Conservation (phyloP, 495 filamentous ascomycete species). For the Polyplosphaeria fusca region DNA sequence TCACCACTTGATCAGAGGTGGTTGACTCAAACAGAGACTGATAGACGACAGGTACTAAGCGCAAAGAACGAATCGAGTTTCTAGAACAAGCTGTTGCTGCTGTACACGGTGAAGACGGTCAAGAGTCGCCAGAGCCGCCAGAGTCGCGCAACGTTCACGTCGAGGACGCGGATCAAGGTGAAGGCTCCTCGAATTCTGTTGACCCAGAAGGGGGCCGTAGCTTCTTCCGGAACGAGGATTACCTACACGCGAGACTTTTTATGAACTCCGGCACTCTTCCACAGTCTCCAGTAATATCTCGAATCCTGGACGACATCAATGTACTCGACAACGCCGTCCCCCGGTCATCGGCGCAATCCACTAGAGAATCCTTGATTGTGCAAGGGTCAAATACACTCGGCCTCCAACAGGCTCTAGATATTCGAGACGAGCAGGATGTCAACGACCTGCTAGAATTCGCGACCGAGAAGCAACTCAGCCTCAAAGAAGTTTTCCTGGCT, state of each 20-base stretch:
- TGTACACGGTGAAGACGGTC: not conserved
- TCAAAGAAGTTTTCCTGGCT: not conserved
- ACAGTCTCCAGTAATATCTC: not conserved
- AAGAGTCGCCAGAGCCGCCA: not conserved
- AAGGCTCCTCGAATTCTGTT: not conserved
- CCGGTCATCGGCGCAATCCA: not conserved
- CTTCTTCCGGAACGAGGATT: not conserved
- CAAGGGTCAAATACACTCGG: too few relatives aligned
- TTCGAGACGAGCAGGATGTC: not conserved
- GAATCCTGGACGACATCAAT: not conserved
- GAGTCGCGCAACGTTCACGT: not conserved
- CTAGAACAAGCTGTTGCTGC: not conserved
- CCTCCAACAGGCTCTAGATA: not conserved
- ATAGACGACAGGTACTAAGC: conserved; percentile 5
- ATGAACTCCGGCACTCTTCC: not conserved
- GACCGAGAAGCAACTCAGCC: not conserved
- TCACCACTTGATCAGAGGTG: too few relatives aligned
- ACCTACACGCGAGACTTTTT: too few relatives aligned
- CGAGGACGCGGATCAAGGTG: not conserved
- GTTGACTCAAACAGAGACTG: not conserved
- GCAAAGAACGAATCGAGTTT: conserved; percentile 17
- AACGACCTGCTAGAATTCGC: conserved; percentile 3
- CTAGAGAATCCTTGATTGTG: not conserved
- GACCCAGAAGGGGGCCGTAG: not conserved
- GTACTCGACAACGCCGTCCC: not conserved